Conservation (phyloP, 176 grass and related monocot species). For the Oryza meyeriana region DNA sequence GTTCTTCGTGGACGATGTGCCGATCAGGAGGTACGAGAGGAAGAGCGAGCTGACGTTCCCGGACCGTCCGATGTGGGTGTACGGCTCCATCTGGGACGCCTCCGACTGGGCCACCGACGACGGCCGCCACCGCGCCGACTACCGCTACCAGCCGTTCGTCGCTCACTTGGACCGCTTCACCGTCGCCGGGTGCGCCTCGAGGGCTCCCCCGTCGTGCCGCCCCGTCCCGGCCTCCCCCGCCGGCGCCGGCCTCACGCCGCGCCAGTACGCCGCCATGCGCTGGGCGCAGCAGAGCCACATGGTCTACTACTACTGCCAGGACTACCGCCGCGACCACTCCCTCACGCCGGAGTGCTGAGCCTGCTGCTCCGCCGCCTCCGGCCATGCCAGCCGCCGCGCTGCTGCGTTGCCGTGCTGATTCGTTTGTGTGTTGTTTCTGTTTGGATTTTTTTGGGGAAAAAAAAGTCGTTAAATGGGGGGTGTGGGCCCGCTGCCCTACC, state of each 20-base stretch:
- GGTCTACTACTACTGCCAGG: constrained; percentile 85
- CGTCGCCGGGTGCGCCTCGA: constrained; percentile 29
- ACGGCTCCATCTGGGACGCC: constrained; percentile 88
- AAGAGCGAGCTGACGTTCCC: constrained; percentile 61
- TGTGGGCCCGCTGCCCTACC: constrained; percentile 36
- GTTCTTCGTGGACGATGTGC: constrained; percentile 81
- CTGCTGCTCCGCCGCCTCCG: not conserved
- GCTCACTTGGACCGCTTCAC: constrained; percentile 39
- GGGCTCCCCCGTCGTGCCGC: constrained; percentile 16
- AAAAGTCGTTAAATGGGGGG: not conserved
- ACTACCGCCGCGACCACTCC: constrained; percentile 63
- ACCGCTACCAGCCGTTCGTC: constrained; percentile 73
- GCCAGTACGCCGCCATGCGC: constrained; percentile 45
- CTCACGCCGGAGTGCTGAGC: constrained; percentile 77
- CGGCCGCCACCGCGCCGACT: constrained; percentile 66
- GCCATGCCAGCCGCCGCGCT: not conserved
- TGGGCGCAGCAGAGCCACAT: constrained; percentile 70
- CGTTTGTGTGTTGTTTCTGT: not conserved
- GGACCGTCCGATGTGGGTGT: constrained; percentile 67
- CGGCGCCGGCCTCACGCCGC: constrained; percentile 45
- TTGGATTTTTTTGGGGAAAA: not conserved
- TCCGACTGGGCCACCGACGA: constrained; percentile 78
- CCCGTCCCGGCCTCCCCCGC: constrained; percentile 34
- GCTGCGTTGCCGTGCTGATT: not conserved
- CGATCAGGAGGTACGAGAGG: constrained; percentile 60